A percentile compares a stretch with the other conserved stretches of the same genome.
These are phyloP conservation scores for Neopestalotiopsis rosae DNA, from an alignment of 2,329 filamentous ascomycete species.

Conservation along the genomic window DNA sequence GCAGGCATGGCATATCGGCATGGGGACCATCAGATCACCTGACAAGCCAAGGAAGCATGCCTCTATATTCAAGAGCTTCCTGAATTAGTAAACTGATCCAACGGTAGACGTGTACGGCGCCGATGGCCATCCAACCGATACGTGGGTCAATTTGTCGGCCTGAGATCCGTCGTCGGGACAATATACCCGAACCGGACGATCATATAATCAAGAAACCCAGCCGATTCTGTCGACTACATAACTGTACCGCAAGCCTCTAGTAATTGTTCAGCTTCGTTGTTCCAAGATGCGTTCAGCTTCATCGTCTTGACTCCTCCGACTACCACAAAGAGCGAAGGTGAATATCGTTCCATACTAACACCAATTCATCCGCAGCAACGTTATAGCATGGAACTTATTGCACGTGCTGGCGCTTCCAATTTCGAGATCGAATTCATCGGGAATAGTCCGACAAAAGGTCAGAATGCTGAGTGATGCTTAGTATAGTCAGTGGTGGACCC, in stretches of 20 bases:
- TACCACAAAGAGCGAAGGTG: too few species aligned
- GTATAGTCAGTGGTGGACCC: background rate
- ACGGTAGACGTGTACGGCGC: background rate
- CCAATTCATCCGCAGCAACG: background rate
- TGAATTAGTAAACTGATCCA: background rate
- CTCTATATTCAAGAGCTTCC: too few species aligned
- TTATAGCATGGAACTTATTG: background rate
- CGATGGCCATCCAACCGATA: background rate
- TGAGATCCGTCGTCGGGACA: background rate
- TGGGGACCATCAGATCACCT: too few species aligned
- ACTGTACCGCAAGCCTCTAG: too few species aligned
- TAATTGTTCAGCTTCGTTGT: too few species aligned
- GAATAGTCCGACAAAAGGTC: background rate
- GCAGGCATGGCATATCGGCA: too few species aligned
- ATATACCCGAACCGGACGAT: background rate
- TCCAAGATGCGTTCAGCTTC: too few species aligned
- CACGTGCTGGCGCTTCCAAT: background rate
- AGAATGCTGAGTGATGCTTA: background rate
- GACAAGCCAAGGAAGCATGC: too few species aligned
- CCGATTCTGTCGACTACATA: too few species aligned
- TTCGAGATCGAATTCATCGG: background rate
- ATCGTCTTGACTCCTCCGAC: too few species aligned
- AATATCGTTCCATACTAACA: background rate
- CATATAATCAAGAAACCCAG: too few species aligned
- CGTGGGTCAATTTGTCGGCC: background rate